Base-by-base conservation (phyloP, 345 rosid species). In the Ceriops tagal region DNA sequence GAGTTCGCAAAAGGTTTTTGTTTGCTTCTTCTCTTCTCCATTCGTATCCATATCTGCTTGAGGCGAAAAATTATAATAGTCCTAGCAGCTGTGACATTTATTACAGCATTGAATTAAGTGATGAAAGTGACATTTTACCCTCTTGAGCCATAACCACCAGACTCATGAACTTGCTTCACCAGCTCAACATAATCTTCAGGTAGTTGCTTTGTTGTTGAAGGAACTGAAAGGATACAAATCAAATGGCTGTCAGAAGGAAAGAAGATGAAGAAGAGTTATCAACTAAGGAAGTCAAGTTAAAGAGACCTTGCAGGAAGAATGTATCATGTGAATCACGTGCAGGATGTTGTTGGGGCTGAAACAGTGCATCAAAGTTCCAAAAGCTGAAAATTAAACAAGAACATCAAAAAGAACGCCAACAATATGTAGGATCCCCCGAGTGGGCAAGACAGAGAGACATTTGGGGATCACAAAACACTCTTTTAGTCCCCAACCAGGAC, bases 331-430 rank as follows among this genome's bases (percentile, higher is more conserved):
- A 85, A 79, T 95, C 99, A 73, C 96, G 97, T 63, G 99, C 99
- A 73, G 99, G 99, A 78, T 95, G 99, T 68, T 95, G 97, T 75
- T 95, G 99, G 43, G 97, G 96, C 81, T 92, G 99, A 86, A 92
- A 92, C 57, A 95, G 73, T 58, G 89, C 96, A 85, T 95, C 99
- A 32, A 95, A 93, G 81, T 93, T 91, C 97, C 97, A 93, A 89
- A 93, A 93, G 85, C 98, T 91, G 84, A 69, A 80, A 61, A 65
- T 73, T 30, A 64, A 53, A 28, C 1, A 65, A 1, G 70, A 46
- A 67, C 7, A 53, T 22, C 19, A 58, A 64, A 65, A 37, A n/a
- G 43, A 39, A 39, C 11, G 47, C 47, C 16, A 39, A 39, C 47
- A 39, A 39, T 39, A 39, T 39, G 47, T 39, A 2, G 16, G 47